Evolutionary conservation across 345 rosid species (phyloP), one percentile per base, ranked within the genome.

Genomic region (Hibiscus tridactylites): DNA sequence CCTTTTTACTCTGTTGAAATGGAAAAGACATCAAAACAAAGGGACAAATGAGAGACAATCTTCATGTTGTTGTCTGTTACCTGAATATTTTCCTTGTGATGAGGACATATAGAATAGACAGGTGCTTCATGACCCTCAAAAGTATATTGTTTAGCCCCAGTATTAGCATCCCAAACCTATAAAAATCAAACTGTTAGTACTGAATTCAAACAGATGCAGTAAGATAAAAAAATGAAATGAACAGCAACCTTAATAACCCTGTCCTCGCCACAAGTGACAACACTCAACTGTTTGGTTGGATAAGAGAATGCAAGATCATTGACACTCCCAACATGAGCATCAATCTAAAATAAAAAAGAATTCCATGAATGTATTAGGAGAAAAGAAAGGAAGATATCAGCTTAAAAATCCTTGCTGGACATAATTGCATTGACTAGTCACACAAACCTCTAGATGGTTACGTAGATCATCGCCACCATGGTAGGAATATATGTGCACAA

Each of bases 71-170:
- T 63, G 58, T 74, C 6, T 7, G 49, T 78, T 86, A 92, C 98
- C 94, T 88, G 91, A 75, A 88, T 87, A 79, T 77, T 88, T 77
- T 86, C 96, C 82, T 86, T 92, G 79, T 85, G 85, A 78, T 92
- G 97, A 73, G 98, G 96, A 56, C 94, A 88, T 50, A 92, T 79
- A 60, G 92, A 92, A 75, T 81, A 87, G 7, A 92, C 92, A 77
- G 97, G 89, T 69, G 97, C 88, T 77, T 92, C 96, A 82, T 92
- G 96, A 77, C 96, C 96, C 82, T 84, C 87, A 75, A 92, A 90
- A 68, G 78, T 75, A 72, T 71, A 82, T 78, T 74, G 85, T 65
- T 73, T 80, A 57, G 47, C 49, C 61, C 96, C 98, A 2, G 89
- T 82, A 58, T 75, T 74, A 44, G 92, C 88, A 82, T 92, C 96